phyloP scores from a whole-genome alignment of 1,284 basidiomycete genomes.

The Fomes fomentarius region DNA sequence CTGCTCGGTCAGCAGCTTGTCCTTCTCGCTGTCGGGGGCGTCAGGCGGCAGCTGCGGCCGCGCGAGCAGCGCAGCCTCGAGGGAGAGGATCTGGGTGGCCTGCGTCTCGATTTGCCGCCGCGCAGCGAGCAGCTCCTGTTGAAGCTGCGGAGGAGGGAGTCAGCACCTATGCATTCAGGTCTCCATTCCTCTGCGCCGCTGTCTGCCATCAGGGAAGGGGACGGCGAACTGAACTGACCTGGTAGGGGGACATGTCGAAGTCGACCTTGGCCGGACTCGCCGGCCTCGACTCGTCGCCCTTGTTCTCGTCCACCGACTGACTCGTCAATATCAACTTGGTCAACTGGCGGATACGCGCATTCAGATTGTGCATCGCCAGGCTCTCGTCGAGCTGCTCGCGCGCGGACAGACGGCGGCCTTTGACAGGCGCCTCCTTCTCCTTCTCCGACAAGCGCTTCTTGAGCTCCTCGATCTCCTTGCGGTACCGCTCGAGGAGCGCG shows the following conservation, averaged over 20 bases:
- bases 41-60: constrained; percentile 62
- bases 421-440: constrained; percentile 58
- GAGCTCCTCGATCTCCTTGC: constrained; percentile 89
- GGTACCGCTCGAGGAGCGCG: constrained; percentile 89
- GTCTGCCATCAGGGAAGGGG: no score
- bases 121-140: constrained; percentile 83
- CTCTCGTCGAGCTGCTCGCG: constrained; percentile 81
- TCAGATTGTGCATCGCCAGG: constrained; percentile 80
- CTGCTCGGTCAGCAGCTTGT: constrained; percentile 69
- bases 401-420: constrained; percentile 63
- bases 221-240: constrained; percentile 53
- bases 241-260: constrained; percentile 84
- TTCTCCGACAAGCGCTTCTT: constrained; percentile 69
- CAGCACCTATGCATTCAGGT: background rate
- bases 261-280: constrained; percentile 82
- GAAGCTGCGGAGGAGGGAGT: constrained; percentile 53
- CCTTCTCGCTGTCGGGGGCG: constrained; percentile 70
- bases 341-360: constrained; percentile 80
- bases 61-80: constrained; percentile 70
- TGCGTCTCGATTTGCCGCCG: constrained; percentile 77
- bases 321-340: constrained; percentile 88
- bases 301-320: constrained; percentile 72
- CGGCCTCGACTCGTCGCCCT: constrained; percentile 71
- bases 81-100: constrained; percentile 77
- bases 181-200: no score